phyloP scores from a whole-genome alignment of 768 basidiomycete genomes.

The Dentipellis sp. region DNA sequence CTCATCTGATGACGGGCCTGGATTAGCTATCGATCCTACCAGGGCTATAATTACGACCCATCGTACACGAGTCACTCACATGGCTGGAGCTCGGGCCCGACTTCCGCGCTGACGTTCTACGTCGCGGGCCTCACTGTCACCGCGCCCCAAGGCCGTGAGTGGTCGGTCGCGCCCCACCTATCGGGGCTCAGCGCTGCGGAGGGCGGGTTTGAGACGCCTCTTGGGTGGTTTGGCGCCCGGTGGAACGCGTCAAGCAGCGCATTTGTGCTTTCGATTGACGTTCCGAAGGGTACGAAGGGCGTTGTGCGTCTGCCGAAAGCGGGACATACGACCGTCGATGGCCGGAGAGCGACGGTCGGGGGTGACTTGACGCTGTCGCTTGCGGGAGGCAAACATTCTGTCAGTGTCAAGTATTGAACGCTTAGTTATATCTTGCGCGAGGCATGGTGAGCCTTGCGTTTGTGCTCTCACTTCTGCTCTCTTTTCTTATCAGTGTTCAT shows the following conservation, averaged over 20 bases:
- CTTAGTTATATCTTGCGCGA: too few species aligned
- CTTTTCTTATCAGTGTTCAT: too few species aligned
- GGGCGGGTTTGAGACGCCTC: slow-evolving; percentile 43
- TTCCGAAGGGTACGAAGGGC: not conserved
- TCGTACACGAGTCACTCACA: slow-evolving; percentile 53
- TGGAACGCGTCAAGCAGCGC: slow-evolving; percentile 23
- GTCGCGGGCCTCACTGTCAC: slow-evolving; percentile 45
- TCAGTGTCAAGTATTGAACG: not conserved
- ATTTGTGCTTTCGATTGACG: not conserved
- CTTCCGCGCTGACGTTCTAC: slow-evolving; percentile 47
- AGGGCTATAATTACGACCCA: slow-evolving; percentile 48
- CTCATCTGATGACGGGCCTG: not conserved
- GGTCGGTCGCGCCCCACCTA: slow-evolving; percentile 39
- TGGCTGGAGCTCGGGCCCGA: slow-evolving; percentile 52
- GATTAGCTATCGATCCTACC: slow-evolving; percentile 37
- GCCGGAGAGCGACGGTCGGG: not conserved
- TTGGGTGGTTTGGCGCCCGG: slow-evolving; percentile 41
- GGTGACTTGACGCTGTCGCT: not conserved
- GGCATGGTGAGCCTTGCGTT: too few species aligned
- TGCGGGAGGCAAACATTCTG: not conserved
- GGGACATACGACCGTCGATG: not conserved
- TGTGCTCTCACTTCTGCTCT: too few species aligned
- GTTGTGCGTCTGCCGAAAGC: not conserved
- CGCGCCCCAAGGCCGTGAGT: slow-evolving; percentile 35
- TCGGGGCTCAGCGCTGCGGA: slow-evolving; percentile 32